Evolutionary conservation across 2,329 filamentous ascomycete species (phyloP).

Genomic region (Cordyceps javanica): DNA sequence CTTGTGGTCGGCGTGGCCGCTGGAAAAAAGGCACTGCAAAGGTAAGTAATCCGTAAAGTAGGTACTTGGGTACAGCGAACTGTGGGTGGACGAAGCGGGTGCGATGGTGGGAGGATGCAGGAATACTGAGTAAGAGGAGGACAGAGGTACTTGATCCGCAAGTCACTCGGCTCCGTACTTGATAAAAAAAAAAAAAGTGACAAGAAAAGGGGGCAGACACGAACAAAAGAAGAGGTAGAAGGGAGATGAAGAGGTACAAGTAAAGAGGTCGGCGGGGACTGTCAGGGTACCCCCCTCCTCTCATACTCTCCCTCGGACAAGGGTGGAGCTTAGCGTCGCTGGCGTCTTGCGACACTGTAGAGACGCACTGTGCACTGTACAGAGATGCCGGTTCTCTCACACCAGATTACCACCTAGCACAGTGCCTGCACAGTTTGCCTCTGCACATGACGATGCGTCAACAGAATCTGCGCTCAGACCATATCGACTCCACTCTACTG

Average conservation of each 20-base stretch:
- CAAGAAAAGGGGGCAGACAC: neutral
- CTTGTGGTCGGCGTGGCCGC: neutral
- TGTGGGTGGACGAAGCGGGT: neutral
- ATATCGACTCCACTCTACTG: neutral
- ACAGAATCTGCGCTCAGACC: neutral
- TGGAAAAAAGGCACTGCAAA: neutral
- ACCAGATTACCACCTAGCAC: no score
- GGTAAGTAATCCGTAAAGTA: no score
- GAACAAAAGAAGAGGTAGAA: neutral
- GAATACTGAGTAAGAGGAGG: no score
- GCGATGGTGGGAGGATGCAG: constrained; percentile 19
- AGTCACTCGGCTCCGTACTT: no score
- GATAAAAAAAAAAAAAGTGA: no score
- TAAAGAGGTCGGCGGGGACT: constrained; percentile 3
- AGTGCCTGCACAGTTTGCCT: neutral
- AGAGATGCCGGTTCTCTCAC: no score
- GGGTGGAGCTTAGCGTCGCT: neutral
- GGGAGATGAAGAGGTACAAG: neutral
- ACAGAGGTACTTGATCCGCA: constrained; percentile 34
- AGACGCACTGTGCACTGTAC: neutral
- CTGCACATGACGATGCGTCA: neutral
- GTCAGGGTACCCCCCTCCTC: constrained; percentile 10
- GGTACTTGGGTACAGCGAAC: no score
- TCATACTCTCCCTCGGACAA: neutral
- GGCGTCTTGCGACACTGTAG: neutral